Evolutionary conservation across 768 basidiomycete genomes (phyloP).

Genomic region (Asterophora lycoperdoides): DNA sequence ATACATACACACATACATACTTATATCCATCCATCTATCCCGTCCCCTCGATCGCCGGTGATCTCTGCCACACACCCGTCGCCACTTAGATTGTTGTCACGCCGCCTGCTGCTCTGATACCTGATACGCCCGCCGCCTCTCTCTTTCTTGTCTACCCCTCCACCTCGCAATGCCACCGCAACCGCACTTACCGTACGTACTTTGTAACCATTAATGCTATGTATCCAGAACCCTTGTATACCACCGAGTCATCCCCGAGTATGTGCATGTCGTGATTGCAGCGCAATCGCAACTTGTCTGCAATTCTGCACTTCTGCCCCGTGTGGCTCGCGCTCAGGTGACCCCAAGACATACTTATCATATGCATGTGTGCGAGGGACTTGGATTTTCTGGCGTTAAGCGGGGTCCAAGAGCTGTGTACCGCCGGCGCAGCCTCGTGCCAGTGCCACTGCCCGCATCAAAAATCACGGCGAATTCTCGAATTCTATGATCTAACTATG

Average conservation of each 20-base stretch:
- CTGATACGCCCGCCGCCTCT: no score
- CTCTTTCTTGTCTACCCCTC: constrained; percentile 15
- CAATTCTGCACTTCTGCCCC: no score
- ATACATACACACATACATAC: neutral
- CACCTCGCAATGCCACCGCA: neutral
- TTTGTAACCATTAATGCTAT: constrained; percentile 13
- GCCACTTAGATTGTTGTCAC: constrained; percentile 11
- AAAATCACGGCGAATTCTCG: no score
- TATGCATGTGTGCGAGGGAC: no score
- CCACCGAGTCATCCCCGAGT: no score
- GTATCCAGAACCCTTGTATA: constrained; percentile 1
- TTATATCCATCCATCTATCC: neutral
- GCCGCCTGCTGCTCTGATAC: constrained; percentile 7
- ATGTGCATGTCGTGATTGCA: neutral
- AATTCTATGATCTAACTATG: no score
- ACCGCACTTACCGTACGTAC: constrained; percentile 12
- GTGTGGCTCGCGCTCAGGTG: no score
- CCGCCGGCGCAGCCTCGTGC: no score
- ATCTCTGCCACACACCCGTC: constrained; percentile 5
- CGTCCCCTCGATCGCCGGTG: constrained; percentile 3
- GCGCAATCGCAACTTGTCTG: neutral
- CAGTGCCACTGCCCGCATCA: no score
- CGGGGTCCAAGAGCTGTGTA: no score
- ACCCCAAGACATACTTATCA: no score
- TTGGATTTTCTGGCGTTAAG: no score